A percentile compares a stretch with the other conserved stretches of the same genome.
phyloP scores from a whole-genome alignment of 345 rosid genomes.

The Kandelia obovata region DNA sequence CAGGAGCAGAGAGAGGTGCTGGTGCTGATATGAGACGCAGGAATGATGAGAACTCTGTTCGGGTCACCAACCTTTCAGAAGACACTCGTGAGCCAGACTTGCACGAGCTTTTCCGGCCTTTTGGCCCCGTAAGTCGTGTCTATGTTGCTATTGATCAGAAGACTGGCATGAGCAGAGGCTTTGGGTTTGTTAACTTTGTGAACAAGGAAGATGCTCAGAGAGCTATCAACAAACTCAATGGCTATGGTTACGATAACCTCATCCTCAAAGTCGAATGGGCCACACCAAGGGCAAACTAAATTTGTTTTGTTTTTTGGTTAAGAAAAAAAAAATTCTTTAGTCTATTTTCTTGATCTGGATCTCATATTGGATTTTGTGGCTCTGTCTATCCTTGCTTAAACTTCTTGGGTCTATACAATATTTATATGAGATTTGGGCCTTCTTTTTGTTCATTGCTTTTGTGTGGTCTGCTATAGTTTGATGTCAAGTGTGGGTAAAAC shows the following conservation, averaged over 20 bases:
- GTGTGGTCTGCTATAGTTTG: too few relatives aligned
- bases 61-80: slow-evolving; percentile 75
- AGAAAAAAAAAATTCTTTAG: too few relatives aligned
- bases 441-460: too few relatives aligned
- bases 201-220: slow-evolving; percentile 73
- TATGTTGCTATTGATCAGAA: slow-evolving; percentile 81
- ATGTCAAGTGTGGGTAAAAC: too few relatives aligned
- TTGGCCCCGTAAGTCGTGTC: slow-evolving; percentile 69
- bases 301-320: background rate
- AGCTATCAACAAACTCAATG: slow-evolving; percentile 77
- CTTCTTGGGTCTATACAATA: too few relatives aligned
- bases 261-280: slow-evolving; percentile 91
- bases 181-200: slow-evolving; percentile 78
- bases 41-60: slow-evolving; percentile 81
- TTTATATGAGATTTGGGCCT: too few relatives aligned
- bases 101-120: slow-evolving; percentile 72
- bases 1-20: slow-evolving; percentile 50
- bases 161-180: slow-evolving; percentile 77
- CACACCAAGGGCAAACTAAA: slow-evolving; percentile 65
- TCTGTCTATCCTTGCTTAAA: too few relatives aligned
- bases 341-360: too few relatives aligned
- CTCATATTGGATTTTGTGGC: too few relatives aligned
- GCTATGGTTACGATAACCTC: slow-evolving; percentile 86
- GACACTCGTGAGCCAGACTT: slow-evolving; percentile 76
- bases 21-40: slow-evolving; percentile 79